Conservation (phyloP, 2,329 filamentous ascomycete genomes). For the Podosphaera fusca region DNA sequence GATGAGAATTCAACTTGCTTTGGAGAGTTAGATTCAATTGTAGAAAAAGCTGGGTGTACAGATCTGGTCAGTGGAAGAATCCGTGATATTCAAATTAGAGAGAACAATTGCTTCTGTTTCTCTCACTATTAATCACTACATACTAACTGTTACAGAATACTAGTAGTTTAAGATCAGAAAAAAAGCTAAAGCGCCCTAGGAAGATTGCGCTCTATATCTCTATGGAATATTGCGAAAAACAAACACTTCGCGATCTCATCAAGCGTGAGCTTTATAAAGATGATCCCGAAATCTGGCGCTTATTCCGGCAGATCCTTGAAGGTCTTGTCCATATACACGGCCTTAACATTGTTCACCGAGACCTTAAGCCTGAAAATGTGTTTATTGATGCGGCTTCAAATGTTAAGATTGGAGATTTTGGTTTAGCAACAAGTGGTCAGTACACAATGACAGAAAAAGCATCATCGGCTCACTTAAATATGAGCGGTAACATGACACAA, state of each 20-base stretch:
- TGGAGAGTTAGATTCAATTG: constrained; percentile 19
- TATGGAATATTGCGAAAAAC: constrained; percentile 94
- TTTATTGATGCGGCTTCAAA: constrained; percentile 84
- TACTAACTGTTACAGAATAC: constrained; percentile 4
- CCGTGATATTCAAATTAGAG: neutral
- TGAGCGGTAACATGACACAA: constrained; percentile 38
- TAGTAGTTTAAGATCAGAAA: constrained; percentile 12
- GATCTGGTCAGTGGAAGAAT: constrained; percentile 6
- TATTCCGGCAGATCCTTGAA: constrained; percentile 79
- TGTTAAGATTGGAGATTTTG: constrained; percentile 92
- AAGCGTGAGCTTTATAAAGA: constrained; percentile 50
- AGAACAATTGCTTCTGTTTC: neutral
- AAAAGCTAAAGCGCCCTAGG: constrained; percentile 26
- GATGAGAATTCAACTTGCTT: constrained; percentile 21
- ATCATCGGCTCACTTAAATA: constrained; percentile 7
- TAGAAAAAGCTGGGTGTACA: constrained; percentile 5
- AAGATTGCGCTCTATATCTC: constrained; percentile 80
- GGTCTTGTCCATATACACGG: constrained; percentile 77
- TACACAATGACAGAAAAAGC: constrained; percentile 35
- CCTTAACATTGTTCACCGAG: constrained; percentile 79
- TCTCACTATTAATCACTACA: neutral
- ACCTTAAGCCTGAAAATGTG: constrained; percentile 91
- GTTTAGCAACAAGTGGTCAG: constrained; percentile 74
- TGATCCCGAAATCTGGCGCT: constrained; percentile 60
- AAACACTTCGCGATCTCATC: constrained; percentile 71